phyloP scores from a whole-genome alignment of 2,329 filamentous ascomycete genomes.

The Thermothelomyces thermophilus region DNA sequence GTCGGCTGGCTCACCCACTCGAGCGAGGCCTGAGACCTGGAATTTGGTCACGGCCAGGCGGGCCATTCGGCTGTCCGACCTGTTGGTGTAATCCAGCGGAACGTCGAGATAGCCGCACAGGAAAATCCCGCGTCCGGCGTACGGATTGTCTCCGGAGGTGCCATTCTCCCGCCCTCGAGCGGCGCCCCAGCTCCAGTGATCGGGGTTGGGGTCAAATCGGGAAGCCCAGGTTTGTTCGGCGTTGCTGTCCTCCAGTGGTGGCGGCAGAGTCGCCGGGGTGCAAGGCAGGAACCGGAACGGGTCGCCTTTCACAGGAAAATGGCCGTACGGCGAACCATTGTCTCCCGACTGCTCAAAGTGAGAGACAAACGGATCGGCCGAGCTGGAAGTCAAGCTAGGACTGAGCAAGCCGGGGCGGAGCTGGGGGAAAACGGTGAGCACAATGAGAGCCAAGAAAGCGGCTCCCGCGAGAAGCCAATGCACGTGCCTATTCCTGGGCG shows the following conservation, averaged over 20 bases:
- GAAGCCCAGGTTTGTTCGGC: constrained; percentile 35
- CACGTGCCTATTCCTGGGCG: neutral
- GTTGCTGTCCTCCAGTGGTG: constrained; percentile 35
- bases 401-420: neutral
- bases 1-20: constrained; percentile 1
- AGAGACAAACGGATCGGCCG: neutral
- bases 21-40: constrained; percentile 40
- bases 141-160: constrained; percentile 1
- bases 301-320: constrained; percentile 37
- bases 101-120: constrained; percentile 44
- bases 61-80: constrained; percentile 36
- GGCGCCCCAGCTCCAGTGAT: constrained; percentile 42
- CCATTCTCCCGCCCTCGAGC: constrained; percentile 3
- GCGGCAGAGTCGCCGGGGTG: constrained; percentile 36
- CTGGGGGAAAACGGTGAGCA: constrained; percentile 5
- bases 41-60: constrained; percentile 45
- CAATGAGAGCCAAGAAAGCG: constrained; percentile 1
- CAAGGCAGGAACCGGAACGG: constrained; percentile 44
- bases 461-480: constrained; percentile 4
- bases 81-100: constrained; percentile 42
- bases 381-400: neutral
- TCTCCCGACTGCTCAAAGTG: neutral
- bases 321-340: constrained; percentile 28
- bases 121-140: constrained; percentile 37
- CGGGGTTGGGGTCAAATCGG: constrained; percentile 39